These are phyloP conservation scores for Pythium dissotocum DNA, from an alignment of 352 stramenopile genomes.

Conservation along the genomic window DNA sequence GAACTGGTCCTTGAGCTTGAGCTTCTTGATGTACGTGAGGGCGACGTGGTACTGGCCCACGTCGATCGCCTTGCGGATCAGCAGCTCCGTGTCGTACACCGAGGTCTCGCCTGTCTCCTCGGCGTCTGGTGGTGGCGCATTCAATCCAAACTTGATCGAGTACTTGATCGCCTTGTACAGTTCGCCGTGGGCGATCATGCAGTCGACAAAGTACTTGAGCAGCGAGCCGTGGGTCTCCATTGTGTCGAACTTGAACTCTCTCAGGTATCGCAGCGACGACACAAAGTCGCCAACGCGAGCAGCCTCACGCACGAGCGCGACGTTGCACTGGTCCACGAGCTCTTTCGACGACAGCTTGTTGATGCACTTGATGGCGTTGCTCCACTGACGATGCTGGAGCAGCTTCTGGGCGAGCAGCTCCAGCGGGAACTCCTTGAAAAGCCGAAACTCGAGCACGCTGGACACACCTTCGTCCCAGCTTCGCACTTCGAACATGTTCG, in stretches of 20 bases:
- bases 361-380: conserved; percentile 74
- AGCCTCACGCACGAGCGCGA: conserved; percentile 59
- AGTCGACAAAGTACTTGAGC: conserved; percentile 59
- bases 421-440: conserved; percentile 72
- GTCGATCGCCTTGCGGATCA: conserved; percentile 66
- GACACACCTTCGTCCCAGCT: conserved; percentile 73
- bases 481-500: conserved; percentile 67
- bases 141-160: conserved; percentile 78
- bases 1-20: conserved; percentile 69
- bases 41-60: conserved; percentile 75
- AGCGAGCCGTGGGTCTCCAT: conserved; percentile 38
- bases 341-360: conserved; percentile 65
- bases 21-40: conserved; percentile 77
- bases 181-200: conserved; percentile 66
- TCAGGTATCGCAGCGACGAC: conserved; percentile 55
- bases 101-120: conserved; percentile 35
- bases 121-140: conserved; percentile 29
- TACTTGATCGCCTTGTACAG: conserved; percentile 92
- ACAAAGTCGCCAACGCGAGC: conserved; percentile 74
- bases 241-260: conserved; percentile 80
- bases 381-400: conserved; percentile 71
- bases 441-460: conserved; percentile 70
- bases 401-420: conserved; percentile 65
- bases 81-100: conserved; percentile 46
- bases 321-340: conserved; percentile 39